These are phyloP conservation scores for Lichtheimia ornata DNA, from an alignment of 371 early-diverging fungal species.

Conservation along the genomic window DNA sequence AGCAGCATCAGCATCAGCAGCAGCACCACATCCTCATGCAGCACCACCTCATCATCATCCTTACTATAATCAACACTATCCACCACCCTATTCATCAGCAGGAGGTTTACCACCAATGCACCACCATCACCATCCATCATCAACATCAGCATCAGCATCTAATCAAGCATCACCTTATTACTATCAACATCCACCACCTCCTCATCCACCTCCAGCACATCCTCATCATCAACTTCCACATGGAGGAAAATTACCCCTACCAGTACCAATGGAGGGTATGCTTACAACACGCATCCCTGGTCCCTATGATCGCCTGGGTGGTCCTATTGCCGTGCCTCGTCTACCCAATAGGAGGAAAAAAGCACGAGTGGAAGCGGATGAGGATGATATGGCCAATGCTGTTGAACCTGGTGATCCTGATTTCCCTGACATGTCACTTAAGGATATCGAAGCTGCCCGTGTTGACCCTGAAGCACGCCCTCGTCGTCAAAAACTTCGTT, in stretches of 20 bases:
- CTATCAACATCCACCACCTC: background rate
- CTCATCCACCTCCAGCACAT: constrained; percentile 5
- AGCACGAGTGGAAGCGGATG: constrained; percentile 15
- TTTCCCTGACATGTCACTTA: constrained; percentile 49
- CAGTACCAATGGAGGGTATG: constrained; percentile 8
- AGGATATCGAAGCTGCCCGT: constrained; percentile 43
- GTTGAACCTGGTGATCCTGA: constrained; percentile 40
- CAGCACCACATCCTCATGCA: background rate
- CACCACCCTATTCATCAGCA: constrained; percentile 2
- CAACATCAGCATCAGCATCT: constrained; percentile 4
- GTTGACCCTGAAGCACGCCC: constrained; percentile 56
- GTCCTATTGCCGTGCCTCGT: background rate
- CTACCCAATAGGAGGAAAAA: too few relatives aligned
- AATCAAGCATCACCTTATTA: constrained; percentile 10
- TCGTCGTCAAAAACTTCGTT: constrained; percentile 72
- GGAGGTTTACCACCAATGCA: constrained; percentile 4
- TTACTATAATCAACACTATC: constrained; percentile 2
- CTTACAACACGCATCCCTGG: background rate
- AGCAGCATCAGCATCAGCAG: too few relatives aligned
- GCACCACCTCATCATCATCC: background rate
- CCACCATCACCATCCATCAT: constrained; percentile 4
- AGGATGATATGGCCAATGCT: constrained; percentile 35
- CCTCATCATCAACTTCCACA: constrained; percentile 16
- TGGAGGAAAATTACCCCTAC: constrained; percentile 2
- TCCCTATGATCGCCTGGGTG: background rate